A percentile compares a stretch with the other conserved stretches of the same genome.
These are phyloP conservation scores for Trametes cinnabarina DNA, from an alignment of 768 basidiomycete species.

Conservation along the genomic window DNA sequence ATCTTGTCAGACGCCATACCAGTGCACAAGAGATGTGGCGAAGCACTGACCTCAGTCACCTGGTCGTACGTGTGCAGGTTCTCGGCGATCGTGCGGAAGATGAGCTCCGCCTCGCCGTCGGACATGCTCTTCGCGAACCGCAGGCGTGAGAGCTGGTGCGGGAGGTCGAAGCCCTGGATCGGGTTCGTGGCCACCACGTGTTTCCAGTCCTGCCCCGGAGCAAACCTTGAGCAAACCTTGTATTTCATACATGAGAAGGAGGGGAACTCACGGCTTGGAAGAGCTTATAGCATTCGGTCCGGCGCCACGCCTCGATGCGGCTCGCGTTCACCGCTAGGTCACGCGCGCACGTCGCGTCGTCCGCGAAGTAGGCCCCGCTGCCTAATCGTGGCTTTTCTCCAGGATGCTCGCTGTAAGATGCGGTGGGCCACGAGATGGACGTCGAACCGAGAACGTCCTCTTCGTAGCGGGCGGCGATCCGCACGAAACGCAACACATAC, in stretches of 20 bases:
- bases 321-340: conserved; percentile 77
- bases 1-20: background rate
- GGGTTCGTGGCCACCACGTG: conserved; percentile 51
- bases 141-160: conserved; percentile 83
- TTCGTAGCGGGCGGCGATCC: conserved; percentile 88
- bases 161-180: conserved; percentile 78
- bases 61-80: conserved; percentile 81
- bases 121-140: conserved; percentile 68
- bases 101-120: conserved; percentile 70
- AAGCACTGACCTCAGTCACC: conserved; percentile 70
- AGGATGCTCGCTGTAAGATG: conserved; percentile 46
- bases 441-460: conserved; percentile 75
- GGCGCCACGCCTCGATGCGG: conserved; percentile 92
- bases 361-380: conserved; percentile 75
- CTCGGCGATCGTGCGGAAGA: conserved; percentile 71
- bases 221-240: background rate
- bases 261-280: conserved; percentile 56
- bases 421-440: conserved; percentile 68
- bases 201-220: conserved; percentile 58
- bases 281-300: conserved; percentile 76
- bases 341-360: conserved; percentile 60
- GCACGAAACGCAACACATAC: conserved; percentile 83
- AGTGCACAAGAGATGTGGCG: background rate
- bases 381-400: conserved; percentile 57
- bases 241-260: background rate